Conservation (phyloP, 192 early-diverging fungal species). For the Coemansia asiatica region DNA sequence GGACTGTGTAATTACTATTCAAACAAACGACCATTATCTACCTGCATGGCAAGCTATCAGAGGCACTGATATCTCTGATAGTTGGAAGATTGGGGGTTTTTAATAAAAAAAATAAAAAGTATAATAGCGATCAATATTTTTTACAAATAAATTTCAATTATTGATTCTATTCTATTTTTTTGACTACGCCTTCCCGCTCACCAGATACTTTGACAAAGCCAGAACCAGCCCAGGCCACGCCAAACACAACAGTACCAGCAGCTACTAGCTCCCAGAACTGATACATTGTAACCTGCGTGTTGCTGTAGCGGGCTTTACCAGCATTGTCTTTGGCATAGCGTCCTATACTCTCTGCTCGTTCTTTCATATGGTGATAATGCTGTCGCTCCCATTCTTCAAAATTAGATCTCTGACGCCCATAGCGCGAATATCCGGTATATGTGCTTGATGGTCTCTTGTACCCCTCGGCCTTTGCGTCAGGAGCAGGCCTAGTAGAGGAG, state of each 20-base stretch:
- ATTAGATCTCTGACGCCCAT: conserved; percentile 22
- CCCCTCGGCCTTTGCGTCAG: neutral
- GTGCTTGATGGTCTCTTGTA: conserved; percentile 30
- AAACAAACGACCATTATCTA: conserved; percentile 40
- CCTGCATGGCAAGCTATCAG: conserved; percentile 19
- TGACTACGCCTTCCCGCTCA: conserved; percentile 7
- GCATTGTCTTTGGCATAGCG: conserved; percentile 17
- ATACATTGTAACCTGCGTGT: conserved; percentile 31
- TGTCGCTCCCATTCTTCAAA: conserved; percentile 55
- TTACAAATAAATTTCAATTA: too few species aligned
- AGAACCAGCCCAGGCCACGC: conserved; percentile 32
- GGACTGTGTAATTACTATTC: conserved; percentile 15
- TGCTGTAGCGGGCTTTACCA: conserved; percentile 18
- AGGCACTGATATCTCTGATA: neutral
- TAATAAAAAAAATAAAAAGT: neutral
- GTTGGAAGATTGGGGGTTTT: neutral
- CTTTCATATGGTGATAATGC: conserved; percentile 41
- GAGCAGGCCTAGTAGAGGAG: conserved; percentile 24
- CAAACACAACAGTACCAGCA: conserved; percentile 35
- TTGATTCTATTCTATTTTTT: too few species aligned
- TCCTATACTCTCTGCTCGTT: conserved; percentile 28
- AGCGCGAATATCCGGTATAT: conserved; percentile 18
- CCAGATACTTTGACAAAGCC: conserved; percentile 2
- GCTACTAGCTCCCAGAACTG: conserved; percentile 38
- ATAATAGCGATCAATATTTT: neutral